A percentile compares a stretch with the other conserved stretches of the same genome.
phyloP scores from a whole-genome alignment of 2,329 filamentous ascomycete genomes.

The Salinomyces thailandicus region DNA sequence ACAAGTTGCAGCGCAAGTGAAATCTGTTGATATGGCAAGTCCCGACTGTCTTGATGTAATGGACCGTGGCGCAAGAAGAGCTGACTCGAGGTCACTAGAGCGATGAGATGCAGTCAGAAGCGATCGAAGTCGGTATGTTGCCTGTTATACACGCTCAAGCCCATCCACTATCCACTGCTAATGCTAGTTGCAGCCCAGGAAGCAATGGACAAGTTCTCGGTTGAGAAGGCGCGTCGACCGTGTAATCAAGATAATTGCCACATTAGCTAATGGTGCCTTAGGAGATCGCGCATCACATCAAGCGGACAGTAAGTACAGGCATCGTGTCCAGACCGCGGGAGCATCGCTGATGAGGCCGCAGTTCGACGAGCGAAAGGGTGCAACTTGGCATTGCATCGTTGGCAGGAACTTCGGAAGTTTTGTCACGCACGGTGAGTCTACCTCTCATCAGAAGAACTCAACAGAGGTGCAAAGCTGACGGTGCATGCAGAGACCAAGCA shows the following conservation, averaged over 20 bases:
- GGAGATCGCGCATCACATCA: slow-evolving; percentile 95
- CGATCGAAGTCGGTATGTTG: slow-evolving; percentile 80
- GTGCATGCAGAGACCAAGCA: slow-evolving; percentile 80
- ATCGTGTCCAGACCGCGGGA: background rate
- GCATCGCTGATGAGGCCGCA: slow-evolving; percentile 29
- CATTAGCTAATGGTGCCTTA: slow-evolving; percentile 28
- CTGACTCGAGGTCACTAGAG: slow-evolving; percentile 46
- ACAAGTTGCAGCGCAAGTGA: slow-evolving; percentile 86
- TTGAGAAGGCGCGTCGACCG: slow-evolving; percentile 51
- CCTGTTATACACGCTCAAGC: background rate
- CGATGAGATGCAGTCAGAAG: slow-evolving; percentile 94
- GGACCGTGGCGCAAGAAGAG: too few relatives aligned
- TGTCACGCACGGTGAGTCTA: slow-evolving; percentile 76
- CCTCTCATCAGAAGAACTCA: background rate
- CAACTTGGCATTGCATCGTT: slow-evolving; percentile 99
- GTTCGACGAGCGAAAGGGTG: slow-evolving; percentile 95
- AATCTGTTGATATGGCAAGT: slow-evolving; percentile 94
- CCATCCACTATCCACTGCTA: too few relatives aligned
- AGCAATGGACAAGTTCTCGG: slow-evolving; percentile 60
- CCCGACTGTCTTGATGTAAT: too few relatives aligned
- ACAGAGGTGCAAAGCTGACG: background rate
- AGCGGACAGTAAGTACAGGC: slow-evolving; percentile 59
- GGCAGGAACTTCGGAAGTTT: slow-evolving; percentile 98
- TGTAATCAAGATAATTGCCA: background rate
- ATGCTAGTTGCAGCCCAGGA: slow-evolving; percentile 48